These are phyloP conservation scores for Microdochium paspali DNA, from an alignment of 2,329 filamentous ascomycete species.

Conservation along the genomic window DNA sequence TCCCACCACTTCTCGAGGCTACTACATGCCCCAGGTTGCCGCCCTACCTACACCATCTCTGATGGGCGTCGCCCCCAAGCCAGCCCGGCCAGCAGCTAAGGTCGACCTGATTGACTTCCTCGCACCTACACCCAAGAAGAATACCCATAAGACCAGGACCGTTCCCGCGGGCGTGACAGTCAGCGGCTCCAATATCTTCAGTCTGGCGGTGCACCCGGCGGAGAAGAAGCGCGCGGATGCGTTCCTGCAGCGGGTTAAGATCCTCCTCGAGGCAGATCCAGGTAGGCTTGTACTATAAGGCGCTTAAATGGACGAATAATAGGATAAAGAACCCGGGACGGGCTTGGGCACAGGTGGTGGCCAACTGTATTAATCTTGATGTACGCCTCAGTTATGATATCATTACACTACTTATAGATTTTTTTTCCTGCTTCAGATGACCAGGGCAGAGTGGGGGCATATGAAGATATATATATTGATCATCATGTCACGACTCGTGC, in stretches of 20 bases:
- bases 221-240: slow-evolving; percentile 75
- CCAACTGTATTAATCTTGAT: no score
- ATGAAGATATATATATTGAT: no score
- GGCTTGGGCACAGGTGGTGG: no score
- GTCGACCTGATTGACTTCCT: slow-evolving; percentile 80
- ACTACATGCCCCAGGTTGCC: slow-evolving; percentile 64
- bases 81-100: slow-evolving; percentile 31
- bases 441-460: no score
- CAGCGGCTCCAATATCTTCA: slow-evolving; percentile 67
- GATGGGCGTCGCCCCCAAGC: slow-evolving; percentile 19
- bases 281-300: slow-evolving; percentile 60
- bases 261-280: slow-evolving; percentile 71
- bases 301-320: no score
- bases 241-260: slow-evolving; percentile 82
- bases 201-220: slow-evolving; percentile 64
- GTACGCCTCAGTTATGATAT: no score
- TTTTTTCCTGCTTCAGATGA: no score
- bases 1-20: slow-evolving; percentile 46
- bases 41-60: slow-evolving; percentile 40
- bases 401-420: no score
- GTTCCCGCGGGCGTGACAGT: slow-evolving; percentile 34
- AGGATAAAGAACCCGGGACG: no score
- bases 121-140: slow-evolving; percentile 28
- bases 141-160: slow-evolving; percentile 22
- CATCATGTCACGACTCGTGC: no score